Base-by-base conservation (phyloP, 768 basidiomycete genomes). In the Coprinopsis sp. region DNA sequence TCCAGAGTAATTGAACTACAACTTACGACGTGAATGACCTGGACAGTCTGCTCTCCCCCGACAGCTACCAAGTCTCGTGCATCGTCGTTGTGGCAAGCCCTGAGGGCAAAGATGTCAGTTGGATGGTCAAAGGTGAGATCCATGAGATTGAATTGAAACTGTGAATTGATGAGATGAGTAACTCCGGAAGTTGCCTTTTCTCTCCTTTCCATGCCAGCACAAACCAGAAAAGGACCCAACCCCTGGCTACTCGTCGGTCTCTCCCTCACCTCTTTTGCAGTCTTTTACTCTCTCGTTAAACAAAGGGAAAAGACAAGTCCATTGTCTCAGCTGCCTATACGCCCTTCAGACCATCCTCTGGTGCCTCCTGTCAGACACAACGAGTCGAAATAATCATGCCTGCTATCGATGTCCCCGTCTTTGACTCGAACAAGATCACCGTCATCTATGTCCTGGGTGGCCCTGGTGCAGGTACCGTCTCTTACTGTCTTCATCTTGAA, bases 381-480 rank as follows among this genome's bases (percentile, higher is more conserved):
- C 44, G 54, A 62, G 21, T 16, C 39, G 21, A 48, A 37, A 41
- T 30, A 44, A 46, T 5, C 42, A 42, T 51, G 60, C 49, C 37
- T 37, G 33, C 44, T 49, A 73, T 73, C 63, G 65, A 69, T 16
- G 28, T 60, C 4, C 73, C 75, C 13, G 73, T 71, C 2, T 95
- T 96, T 58, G 81, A 90, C 63, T 64, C 70, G 25, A 60, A 62
- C 37, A 84, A 89, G 52, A 85, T 97, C 57, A 84, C 78, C 14
- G 94, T 99, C 47, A 74, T 98, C 59, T 99, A 89, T 59, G 94
- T 98, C 21, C 83, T 99, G 12, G 96, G 96, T 29, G 96, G 96
- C 1, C 96, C 96, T 16, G 96, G 96, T 41, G 93, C 93, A 57
- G 94, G 94, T 85, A 52, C 54, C n/a, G 57, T 44, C 24, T 47